Evolutionary conservation across 2,329 filamentous ascomycete genomes (phyloP).

Genomic region (Rutstroemia sp.): DNA sequence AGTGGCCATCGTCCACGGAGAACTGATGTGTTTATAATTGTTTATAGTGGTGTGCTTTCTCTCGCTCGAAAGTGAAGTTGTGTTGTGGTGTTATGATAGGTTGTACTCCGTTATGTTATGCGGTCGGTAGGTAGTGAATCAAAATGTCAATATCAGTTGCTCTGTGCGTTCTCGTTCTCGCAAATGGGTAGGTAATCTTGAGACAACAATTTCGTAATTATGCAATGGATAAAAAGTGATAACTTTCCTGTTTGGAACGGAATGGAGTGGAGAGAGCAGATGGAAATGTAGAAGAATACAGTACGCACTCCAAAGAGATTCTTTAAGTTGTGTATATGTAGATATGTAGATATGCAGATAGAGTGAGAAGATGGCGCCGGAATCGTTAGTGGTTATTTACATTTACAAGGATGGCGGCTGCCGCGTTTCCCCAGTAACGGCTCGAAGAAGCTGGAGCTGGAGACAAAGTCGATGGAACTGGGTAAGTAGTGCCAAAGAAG

Average conservation of each 20-base stretch:
- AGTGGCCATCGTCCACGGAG: conserved; percentile 18
- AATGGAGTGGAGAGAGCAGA: background rate
- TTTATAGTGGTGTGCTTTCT: background rate
- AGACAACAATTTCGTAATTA: background rate
- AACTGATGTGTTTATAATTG: too few relatives aligned
- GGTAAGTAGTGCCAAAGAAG: too few relatives aligned
- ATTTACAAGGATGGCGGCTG: background rate
- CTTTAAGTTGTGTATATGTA: background rate
- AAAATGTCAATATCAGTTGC: background rate
- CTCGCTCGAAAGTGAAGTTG: background rate
- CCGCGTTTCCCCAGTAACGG: background rate
- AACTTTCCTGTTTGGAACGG: background rate
- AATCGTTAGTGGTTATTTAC: conserved; percentile 3
- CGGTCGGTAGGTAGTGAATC: background rate
- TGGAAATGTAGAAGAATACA: background rate
- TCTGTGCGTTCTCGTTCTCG: too few relatives aligned
- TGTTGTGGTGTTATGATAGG: background rate
- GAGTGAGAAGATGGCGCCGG: background rate
- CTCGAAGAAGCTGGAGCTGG: background rate
- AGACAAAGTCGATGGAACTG: too few relatives aligned
- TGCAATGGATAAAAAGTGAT: background rate
- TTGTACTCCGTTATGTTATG: background rate
- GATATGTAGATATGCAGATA: background rate
- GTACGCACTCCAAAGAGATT: background rate
- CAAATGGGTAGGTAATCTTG: background rate